Evolutionary conservation across 2,329 filamentous ascomycete species (phyloP).

Genomic region (Colletotrichum costaricense): DNA sequence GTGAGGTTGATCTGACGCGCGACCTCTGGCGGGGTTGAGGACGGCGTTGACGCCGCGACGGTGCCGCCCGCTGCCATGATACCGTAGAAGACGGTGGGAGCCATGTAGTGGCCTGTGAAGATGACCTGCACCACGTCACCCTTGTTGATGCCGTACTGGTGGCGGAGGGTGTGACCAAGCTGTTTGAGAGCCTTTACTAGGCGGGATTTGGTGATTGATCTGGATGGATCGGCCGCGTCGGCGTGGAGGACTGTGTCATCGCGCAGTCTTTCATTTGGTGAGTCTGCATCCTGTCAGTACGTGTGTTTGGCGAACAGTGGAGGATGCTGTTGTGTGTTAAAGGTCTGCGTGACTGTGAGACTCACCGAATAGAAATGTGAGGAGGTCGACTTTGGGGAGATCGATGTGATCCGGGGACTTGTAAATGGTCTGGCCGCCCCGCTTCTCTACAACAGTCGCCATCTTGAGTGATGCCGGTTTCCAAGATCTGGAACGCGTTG

Average conservation of each 20-base stretch:
- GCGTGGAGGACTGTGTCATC: slow-evolving; percentile 66
- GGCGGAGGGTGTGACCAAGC: slow-evolving; percentile 66
- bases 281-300: neutral
- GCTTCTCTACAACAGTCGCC: slow-evolving; percentile 33
- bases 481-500: neutral
- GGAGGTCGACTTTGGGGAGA: slow-evolving; percentile 53
- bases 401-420: slow-evolving; percentile 43
- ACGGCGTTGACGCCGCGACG: slow-evolving; percentile 65
- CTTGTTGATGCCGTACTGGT: slow-evolving; percentile 58
- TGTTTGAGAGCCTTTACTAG: slow-evolving; percentile 60
- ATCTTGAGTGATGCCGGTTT: neutral
- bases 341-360: neutral
- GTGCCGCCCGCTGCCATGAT: slow-evolving; percentile 70
- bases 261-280: slow-evolving; percentile 36
- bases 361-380: slow-evolving; percentile 57
- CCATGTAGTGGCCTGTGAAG: slow-evolving; percentile 65
- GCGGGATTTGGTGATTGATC: slow-evolving; percentile 63
- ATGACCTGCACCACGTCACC: slow-evolving; percentile 66
- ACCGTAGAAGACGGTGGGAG: slow-evolving; percentile 65
- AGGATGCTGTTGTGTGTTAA: neutral
- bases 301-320: neutral
- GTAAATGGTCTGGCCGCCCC: slow-evolving; percentile 48
- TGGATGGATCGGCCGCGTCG: slow-evolving; percentile 66
- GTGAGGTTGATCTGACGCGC: slow-evolving; percentile 56
- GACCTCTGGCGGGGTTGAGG: slow-evolving; percentile 62